Conservation (phyloP, 805 yeast genomes). For the Saturnispora sekii region DNA sequence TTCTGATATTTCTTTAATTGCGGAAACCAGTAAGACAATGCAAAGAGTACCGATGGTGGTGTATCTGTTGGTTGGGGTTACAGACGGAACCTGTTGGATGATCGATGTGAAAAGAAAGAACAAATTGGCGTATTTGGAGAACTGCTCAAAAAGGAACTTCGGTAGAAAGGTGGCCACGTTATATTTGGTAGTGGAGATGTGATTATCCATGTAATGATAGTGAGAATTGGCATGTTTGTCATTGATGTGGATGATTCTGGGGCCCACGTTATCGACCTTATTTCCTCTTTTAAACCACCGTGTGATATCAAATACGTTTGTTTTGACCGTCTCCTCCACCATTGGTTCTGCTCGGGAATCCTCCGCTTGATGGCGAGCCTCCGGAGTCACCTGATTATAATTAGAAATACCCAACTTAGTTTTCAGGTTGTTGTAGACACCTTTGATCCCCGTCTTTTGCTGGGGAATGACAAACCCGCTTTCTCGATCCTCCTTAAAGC, state of each 20-base stretch:
- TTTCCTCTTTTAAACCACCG: constrained; percentile 17
- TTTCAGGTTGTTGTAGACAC: constrained; percentile 23
- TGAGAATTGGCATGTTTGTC: constrained; percentile 45
- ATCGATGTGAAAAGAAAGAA: constrained; percentile 86
- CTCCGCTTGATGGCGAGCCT: constrained; percentile 15
- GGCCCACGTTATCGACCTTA: constrained; percentile 29
- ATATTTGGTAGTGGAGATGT: constrained; percentile 91
- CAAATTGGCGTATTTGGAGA: constrained; percentile 91
- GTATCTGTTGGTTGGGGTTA: constrained; percentile 90
- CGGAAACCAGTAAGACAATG: constrained; percentile 82
- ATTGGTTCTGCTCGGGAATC: constrained; percentile 18
- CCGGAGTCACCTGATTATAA: constrained; percentile 18
- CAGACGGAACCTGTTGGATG: constrained; percentile 95
- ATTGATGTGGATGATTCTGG: constrained; percentile 61
- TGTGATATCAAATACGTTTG: constrained; percentile 22
- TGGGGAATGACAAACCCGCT: constrained; percentile 8
- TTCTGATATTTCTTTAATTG: constrained; percentile 82
- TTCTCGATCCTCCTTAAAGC: not conserved
- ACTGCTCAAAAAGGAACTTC: constrained; percentile 91
- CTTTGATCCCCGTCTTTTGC: constrained; percentile 19
- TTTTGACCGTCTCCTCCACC: constrained; percentile 17
- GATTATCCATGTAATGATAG: constrained; percentile 63
- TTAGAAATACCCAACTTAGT: constrained; percentile 20
- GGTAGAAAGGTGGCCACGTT: constrained; percentile 89
- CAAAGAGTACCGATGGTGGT: constrained; percentile 89